Evolutionary conservation across 768 basidiomycete genomes (phyloP).

Genomic region (Boletus patriciae): DNA sequence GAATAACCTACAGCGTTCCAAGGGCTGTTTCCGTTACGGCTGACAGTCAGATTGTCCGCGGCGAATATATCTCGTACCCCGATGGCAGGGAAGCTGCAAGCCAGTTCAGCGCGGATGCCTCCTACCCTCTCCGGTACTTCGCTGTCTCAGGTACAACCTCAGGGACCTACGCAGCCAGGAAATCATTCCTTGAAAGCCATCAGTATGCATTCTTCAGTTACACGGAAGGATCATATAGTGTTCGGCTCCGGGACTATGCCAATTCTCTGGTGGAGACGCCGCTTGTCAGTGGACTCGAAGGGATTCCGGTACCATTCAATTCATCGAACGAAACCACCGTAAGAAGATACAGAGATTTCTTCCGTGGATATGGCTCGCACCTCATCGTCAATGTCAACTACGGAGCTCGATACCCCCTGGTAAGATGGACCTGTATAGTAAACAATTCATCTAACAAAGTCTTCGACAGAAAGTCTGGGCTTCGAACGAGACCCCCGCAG

Average conservation of each 20-base stretch:
- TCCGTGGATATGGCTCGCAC: not conserved
- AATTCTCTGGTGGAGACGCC: not conserved
- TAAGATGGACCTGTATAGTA: not conserved
- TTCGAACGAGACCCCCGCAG: not conserved
- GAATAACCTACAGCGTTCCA: not conserved
- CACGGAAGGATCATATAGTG: not conserved
- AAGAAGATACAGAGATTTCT: not conserved
- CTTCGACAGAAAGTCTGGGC: not conserved
- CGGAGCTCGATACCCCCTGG: not conserved
- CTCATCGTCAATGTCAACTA: not conserved
- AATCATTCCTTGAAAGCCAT: not conserved
- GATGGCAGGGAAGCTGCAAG: not conserved
- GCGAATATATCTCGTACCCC: not conserved
- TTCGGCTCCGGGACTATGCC: not conserved
- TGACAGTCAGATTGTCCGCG: not conserved
- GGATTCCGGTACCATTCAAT: not conserved
- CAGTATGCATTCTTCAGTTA: conserved; percentile 10
- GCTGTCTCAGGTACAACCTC: conserved; percentile 3
- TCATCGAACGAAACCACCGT: not conserved
- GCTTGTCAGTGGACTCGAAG: not conserved
- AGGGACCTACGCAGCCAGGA: not conserved
- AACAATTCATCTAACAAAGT: not conserved
- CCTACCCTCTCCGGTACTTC: conserved; percentile 3
- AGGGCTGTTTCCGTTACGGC: not conserved
- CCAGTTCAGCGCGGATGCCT: not conserved